Base-by-base conservation (phyloP, 345 rosid genomes). In the Euphorbia lathyris region DNA sequence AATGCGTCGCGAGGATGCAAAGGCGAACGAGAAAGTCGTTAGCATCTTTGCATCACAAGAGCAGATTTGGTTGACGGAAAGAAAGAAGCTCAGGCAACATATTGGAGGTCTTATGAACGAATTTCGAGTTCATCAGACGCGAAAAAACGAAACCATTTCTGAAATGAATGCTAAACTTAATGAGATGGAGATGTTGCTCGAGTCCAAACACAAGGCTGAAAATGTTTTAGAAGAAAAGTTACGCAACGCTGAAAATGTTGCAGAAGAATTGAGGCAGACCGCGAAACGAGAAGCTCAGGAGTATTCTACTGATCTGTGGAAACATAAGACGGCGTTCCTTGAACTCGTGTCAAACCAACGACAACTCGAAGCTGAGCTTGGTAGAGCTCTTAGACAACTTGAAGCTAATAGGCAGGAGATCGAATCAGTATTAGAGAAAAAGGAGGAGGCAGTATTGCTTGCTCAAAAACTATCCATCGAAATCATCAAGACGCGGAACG, bases 321-420 rank as follows among this genome's bases (percentile, higher is more conserved):
- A 83, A 83, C 97, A 86, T 72, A 95, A 90, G 66, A 90, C 93
- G 51, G 90, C 97, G 63, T 92, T 95, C 57, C 86, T 95, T 32
- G 99, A 95, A 88, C 83, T 95, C 25, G 97, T 88, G 56, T 95
- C 99, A 1, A 90, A 83, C 75, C 99, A 95, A 77, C 60, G 99
- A 70, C 97, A 89, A 67, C 85, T 90, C 42, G 96, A 95, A 67
- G 97, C 99, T 29, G 97, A 90, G 78, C 66, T 90, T 83, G 85
- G 87, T 40, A 86, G 97, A 72, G 84, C 90, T 63, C 76, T 80
- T 36, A 84, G 85, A 81, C 90, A 88, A 75, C 82, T 82, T 14
- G 96, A 92, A 67, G 83, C 85, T 70, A 81, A 78, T 58, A 89
- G 79, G 67, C 63, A 73, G 70, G 97, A 95, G 72, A 84, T 90